Evolutionary conservation across 768 basidiomycete species (phyloP), one percentile per base, ranked within the genome.

Genomic region (Phallus indusiatus): DNA sequence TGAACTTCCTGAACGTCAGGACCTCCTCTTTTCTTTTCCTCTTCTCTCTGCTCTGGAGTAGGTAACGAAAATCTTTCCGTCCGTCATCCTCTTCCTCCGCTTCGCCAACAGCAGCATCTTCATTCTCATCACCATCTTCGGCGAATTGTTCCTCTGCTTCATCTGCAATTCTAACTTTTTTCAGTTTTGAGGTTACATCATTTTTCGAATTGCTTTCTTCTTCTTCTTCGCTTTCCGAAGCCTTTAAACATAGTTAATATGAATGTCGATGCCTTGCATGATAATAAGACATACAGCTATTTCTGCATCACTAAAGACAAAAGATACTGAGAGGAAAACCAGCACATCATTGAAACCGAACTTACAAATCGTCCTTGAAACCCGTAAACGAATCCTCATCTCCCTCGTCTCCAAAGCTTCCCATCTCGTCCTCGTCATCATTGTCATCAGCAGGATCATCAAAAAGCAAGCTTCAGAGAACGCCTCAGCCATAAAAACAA

Each of bases 1-100:
- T 93, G 89, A 12, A 95, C 83, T 50, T 79, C 75, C 46, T 86
- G 81, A 24, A 92, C 77, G 62, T 91, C 87, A 2, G 86, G 82
- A 11, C 82, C 83, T 20, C 86, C 87, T 12, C 69, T 70, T 47
- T 75, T 78, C 70, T 83, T 84, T 73, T 91, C 90, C 62, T 81
- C 78, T 64, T 85, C 88, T 55, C 83, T 76, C 68, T 91, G 85
- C 62, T 82, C 81, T 1, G 81, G 71, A 3, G 88, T 88, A 0
- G 85, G 90, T 24, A 94, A 71, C 61, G 75, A 77, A 72, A 88
- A 86, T 12, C 71, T 74, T 62, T 77, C 80, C 66, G 74, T 47
- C 75, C 76, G 35, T 73, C 76, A 28, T 74, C 71, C 35, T 76
- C 76, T n/a, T 67, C 70, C 47, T 75, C 75, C n/a, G 28, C 69